Evolutionary conservation across 345 rosid species (phyloP), one percentile per base, ranked within the genome.

Genomic region (Arabis hirsuta): DNA sequence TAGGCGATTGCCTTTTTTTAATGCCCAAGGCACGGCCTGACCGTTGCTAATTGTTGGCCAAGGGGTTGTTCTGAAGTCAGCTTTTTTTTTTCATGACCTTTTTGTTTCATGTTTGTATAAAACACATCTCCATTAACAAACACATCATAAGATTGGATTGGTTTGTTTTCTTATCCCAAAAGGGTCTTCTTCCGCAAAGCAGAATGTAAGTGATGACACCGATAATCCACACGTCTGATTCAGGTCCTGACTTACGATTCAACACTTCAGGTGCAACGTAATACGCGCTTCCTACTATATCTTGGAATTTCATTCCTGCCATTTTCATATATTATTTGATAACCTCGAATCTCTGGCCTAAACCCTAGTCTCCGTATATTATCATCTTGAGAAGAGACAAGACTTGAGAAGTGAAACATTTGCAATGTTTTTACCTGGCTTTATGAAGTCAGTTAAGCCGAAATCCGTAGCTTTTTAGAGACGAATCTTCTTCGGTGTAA

Each of bases 131-230:
- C n/a, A n/a, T n/a, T n/a, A n/a, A n/a, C n/a, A n/a, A n/a, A n/a
- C n/a, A n/a, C n/a, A n/a, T n/a, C n/a, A n/a, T n/a, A n/a, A n/a
- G n/a, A n/a, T n/a, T n/a, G n/a, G n/a, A n/a, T n/a, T n/a, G n/a
- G n/a, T n/a, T n/a, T n/a, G n/a, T n/a, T n/a, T n/a, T n/a, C 82
- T 80, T 91, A 82, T 91, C 94, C 97, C 97, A 91, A 69, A 91
- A 91, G 19, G 97, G 96, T 8, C 96, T 91, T 76, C 85, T 89
- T 34, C 97, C 96, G 63, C 96, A 91, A 9, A 91, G 90, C 64
- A 91, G 81, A 77, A 91, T 91, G 76, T 87, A 91, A 51, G 97
- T 89, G 46, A 91, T 91, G 13, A 91, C 97, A 46, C 96, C 97
- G 47, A 91, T 91, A 69, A 96, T 91, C 97, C 97, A 91, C 41